Conservation (phyloP, 1,284 basidiomycete genomes). For the Puccinia triticina region DNA sequence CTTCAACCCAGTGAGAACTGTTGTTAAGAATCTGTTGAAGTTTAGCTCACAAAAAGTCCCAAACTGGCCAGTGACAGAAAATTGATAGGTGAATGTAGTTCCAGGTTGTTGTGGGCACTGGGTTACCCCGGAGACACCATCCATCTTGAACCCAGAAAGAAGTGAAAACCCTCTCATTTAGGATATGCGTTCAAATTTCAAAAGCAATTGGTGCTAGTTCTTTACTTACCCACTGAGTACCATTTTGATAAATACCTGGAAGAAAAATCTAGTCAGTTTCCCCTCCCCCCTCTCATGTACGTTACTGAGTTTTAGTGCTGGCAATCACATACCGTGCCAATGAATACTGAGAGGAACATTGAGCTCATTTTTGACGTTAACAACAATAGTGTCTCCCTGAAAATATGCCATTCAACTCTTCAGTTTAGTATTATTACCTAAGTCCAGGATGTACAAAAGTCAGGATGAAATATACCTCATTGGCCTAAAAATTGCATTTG, state of each 20-base stretch:
- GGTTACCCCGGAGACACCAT: constrained; percentile 53
- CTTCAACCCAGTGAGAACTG: too few relatives aligned
- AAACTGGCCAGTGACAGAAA: constrained; percentile 31
- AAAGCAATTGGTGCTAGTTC: not conserved
- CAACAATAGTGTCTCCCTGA: constrained; percentile 61
- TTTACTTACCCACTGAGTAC: constrained; percentile 56
- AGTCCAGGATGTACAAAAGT: not conserved
- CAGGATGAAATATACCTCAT: not conserved
- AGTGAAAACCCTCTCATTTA: not conserved
- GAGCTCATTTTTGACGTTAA: constrained; percentile 63
- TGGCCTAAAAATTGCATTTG: constrained; percentile 25
- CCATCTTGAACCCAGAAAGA: constrained; percentile 12
- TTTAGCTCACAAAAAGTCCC: constrained; percentile 50
- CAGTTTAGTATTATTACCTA: not conserved
- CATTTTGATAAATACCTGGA: constrained; percentile 56
- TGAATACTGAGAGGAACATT: constrained; percentile 62
- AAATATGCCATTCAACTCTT: not conserved
- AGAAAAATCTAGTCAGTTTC: not conserved
- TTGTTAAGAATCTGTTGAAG: too few relatives aligned
- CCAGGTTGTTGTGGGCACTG: constrained; percentile 56
- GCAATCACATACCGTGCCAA: constrained; percentile 61
- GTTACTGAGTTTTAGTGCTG: not conserved
- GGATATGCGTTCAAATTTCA: not conserved
- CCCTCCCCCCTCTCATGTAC: not conserved
- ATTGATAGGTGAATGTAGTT: constrained; percentile 28